A percentile compares a stretch with the other conserved stretches of the same genome.
Evolutionary conservation across 768 basidiomycete genomes (phyloP).

Genomic region (Russula sp.): DNA sequence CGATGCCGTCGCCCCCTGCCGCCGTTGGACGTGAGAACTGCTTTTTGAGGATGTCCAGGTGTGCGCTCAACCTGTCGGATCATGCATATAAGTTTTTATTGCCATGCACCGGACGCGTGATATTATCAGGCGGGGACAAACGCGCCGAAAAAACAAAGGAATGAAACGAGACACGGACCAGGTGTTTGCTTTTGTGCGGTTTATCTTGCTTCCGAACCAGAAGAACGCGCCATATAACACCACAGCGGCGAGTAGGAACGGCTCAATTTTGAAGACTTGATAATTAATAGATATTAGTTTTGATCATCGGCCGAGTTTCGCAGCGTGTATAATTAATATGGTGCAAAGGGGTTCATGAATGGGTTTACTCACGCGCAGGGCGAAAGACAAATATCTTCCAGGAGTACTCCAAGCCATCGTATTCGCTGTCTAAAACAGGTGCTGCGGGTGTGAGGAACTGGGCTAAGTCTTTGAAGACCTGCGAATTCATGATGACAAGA

Average conservation of each 20-base stretch:
- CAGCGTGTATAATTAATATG: neutral
- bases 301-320: no score
- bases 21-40: conserved; percentile 75
- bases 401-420: conserved; percentile 69
- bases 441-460: conserved; percentile 54
- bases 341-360: neutral
- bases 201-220: conserved; percentile 58
- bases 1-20: conserved; percentile 32
- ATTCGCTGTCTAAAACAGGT: conserved; percentile 52
- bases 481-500: neutral
- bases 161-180: conserved; percentile 49
- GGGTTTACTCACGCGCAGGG: conserved; percentile 61
- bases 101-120: neutral
- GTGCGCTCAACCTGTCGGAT: conserved; percentile 53
- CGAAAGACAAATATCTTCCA: conserved; percentile 80
- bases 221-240: conserved; percentile 56
- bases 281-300: neutral
- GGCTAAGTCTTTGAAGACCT: conserved; percentile 11
- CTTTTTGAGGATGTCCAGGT: conserved; percentile 53
- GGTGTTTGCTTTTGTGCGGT: conserved; percentile 56
- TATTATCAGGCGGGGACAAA: neutral
- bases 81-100: neutral
- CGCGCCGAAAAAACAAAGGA: conserved; percentile 19
- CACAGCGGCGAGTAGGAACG: conserved; percentile 50
- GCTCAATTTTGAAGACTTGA: conserved; percentile 66